These are phyloP conservation scores for Phytophthora sansomeana DNA, from an alignment of 352 stramenopile species.

Conservation along the genomic window DNA sequence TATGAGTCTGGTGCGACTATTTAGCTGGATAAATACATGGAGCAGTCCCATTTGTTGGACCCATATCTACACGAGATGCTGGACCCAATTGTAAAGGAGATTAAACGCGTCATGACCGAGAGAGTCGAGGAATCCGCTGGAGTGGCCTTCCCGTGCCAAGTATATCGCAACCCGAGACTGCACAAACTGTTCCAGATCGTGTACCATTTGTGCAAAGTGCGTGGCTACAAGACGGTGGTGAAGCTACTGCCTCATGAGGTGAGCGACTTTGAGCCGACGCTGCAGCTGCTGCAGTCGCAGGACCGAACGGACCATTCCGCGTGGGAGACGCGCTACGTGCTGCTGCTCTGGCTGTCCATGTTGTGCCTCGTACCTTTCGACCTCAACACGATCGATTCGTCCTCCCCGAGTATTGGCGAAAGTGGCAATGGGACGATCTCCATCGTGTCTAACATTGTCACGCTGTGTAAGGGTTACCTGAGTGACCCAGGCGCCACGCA, in stretches of 20 bases:
- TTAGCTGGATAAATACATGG: slow-evolving; percentile 89
- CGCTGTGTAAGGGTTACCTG: slow-evolving; percentile 89
- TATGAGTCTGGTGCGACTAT: background rate
- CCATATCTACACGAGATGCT: slow-evolving; percentile 84
- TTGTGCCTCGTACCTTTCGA: slow-evolving; percentile 98
- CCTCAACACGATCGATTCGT: slow-evolving; percentile 96
- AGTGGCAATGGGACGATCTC: slow-evolving; percentile 42
- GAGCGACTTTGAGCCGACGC: slow-evolving; percentile 95
- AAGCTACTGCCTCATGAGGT: slow-evolving; percentile 97
- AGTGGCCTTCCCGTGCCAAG: slow-evolving; percentile 76
- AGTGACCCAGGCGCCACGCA: slow-evolving; percentile 87
- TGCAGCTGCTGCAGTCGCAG: slow-evolving; percentile 89
- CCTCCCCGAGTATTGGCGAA: slow-evolving; percentile 31
- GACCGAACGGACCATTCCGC: slow-evolving; percentile 80
- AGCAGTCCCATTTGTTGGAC: slow-evolving; percentile 92
- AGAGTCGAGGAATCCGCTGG: slow-evolving; percentile 33
- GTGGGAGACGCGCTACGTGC: slow-evolving; percentile 83
- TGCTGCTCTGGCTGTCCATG: slow-evolving; percentile 98
- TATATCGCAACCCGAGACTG: slow-evolving; percentile 76
- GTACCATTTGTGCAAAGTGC: slow-evolving; percentile 97
- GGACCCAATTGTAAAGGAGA: slow-evolving; percentile 65
- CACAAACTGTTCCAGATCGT: slow-evolving; percentile 92
- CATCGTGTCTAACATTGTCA: slow-evolving; percentile 84
- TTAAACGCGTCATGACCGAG: slow-evolving; percentile 63
- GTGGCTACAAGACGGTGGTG: slow-evolving; percentile 96